Evolutionary conservation across 805 yeast genomes (phyloP).

Genomic region (Blastobotrys americana): DNA sequence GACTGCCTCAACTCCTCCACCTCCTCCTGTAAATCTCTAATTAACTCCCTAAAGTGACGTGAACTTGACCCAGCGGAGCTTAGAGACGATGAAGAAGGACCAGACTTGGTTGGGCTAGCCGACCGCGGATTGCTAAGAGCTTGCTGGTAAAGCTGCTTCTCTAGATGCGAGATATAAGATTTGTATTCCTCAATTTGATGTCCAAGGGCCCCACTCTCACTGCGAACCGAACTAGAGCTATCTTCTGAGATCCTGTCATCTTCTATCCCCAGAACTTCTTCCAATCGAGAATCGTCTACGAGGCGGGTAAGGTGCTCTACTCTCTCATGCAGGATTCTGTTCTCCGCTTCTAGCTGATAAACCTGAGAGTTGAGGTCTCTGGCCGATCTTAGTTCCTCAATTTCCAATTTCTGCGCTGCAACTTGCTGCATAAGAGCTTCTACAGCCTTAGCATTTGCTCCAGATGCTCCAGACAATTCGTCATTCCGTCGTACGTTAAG

Average conservation of each 20-base stretch:
- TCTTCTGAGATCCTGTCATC: slow-evolving; percentile 24
- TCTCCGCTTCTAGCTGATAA: slow-evolving; percentile 52
- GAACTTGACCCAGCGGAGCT: slow-evolving; percentile 13
- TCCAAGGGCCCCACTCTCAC: slow-evolving; percentile 11
- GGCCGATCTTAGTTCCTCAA: slow-evolving; percentile 29
- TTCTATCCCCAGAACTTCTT: slow-evolving; percentile 46
- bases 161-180: slow-evolving; percentile 54
- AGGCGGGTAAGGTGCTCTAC: slow-evolving; percentile 63
- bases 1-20: slow-evolving; percentile 55
- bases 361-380: slow-evolving; percentile 27
- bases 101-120: not conserved
- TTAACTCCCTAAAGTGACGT: slow-evolving; percentile 24
- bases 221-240: not conserved
- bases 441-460: slow-evolving; percentile 43
- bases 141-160: slow-evolving; percentile 40
- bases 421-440: slow-evolving; percentile 51
- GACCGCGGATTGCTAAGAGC: slow-evolving; percentile 10
- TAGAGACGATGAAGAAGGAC: slow-evolving; percentile 12
- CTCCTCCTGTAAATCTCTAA: slow-evolving; percentile 61
- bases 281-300: slow-evolving; percentile 38
- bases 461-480: slow-evolving; percentile 16
- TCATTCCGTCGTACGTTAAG: slow-evolving; percentile 50
- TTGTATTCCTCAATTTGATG: slow-evolving; percentile 34
- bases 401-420: slow-evolving; percentile 53
- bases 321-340: slow-evolving; percentile 54